phyloP scores from a whole-genome alignment of 805 yeast species.

The Candida fluviatilis region DNA sequence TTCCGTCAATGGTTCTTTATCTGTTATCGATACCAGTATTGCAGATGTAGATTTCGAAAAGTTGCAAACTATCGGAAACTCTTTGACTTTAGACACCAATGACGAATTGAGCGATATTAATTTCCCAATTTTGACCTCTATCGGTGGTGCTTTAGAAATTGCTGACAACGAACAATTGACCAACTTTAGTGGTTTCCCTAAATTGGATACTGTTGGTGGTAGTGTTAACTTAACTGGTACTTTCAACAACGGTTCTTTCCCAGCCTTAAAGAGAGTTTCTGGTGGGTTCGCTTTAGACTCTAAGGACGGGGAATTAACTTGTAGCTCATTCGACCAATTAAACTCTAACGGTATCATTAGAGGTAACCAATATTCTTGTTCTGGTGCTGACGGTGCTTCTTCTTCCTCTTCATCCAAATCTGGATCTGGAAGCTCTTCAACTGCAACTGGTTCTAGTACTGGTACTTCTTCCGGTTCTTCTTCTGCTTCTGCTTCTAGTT shows the following conservation, averaged over 20 bases:
- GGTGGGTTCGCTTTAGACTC: constrained; percentile 91
- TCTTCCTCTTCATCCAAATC: constrained; percentile 42
- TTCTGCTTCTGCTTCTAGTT: constrained; percentile 11
- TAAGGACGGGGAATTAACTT: constrained; percentile 66
- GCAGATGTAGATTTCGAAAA: constrained; percentile 49
- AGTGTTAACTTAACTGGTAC: constrained; percentile 79
- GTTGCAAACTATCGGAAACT: constrained; percentile 69
- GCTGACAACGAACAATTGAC: constrained; percentile 77
- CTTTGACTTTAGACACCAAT: constrained; percentile 74
- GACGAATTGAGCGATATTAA: constrained; percentile 63
- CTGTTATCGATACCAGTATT: constrained; percentile 71
- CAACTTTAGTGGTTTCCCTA: constrained; percentile 67
- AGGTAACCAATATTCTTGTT: constrained; percentile 84
- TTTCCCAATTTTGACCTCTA: constrained; percentile 62
- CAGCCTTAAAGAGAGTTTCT: constrained; percentile 68
- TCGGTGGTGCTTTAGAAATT: constrained; percentile 93
- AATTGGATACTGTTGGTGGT: constrained; percentile 76
- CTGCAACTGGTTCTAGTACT: constrained; percentile 26
- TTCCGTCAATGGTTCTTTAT: constrained; percentile 74
- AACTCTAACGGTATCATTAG: constrained; percentile 78
- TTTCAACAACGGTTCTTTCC: constrained; percentile 75
- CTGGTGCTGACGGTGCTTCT: constrained; percentile 50
- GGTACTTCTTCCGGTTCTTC: constrained; percentile 15
- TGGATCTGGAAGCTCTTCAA: constrained; percentile 20
- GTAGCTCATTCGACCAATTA: constrained; percentile 68